These are phyloP conservation scores for Amanita molliuscula DNA, from an alignment of 768 basidiomycete species.

Conservation along the genomic window DNA sequence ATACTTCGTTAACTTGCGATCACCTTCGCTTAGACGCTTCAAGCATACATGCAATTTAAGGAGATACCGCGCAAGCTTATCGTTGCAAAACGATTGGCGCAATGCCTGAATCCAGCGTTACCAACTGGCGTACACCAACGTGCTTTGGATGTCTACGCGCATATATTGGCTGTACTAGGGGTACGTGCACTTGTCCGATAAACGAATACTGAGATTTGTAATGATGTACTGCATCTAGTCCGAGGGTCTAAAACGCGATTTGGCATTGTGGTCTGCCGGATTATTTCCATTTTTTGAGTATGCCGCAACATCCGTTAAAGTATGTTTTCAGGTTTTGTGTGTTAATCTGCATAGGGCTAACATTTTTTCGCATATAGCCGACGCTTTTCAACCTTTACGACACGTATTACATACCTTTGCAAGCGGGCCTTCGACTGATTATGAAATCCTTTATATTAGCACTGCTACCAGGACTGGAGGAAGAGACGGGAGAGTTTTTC, in stretches of 20 bases:
- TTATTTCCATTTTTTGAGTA: conserved; percentile 99
- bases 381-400: conserved; percentile 87
- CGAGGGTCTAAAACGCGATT: conserved; percentile 79
- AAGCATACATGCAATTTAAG: conserved; percentile 88
- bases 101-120: conserved; percentile 95
- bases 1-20: background rate
- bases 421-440: conserved; percentile 70
- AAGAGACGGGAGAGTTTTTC: conserved; percentile 96
- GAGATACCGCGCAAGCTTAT: conserved; percentile 93
- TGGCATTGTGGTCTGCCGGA: conserved; percentile 91
- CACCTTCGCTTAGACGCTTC: conserved; percentile 57
- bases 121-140: conserved; percentile 96
- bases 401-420: conserved; percentile 82
- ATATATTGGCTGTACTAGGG: conserved; percentile 85
- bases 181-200: conserved; percentile 34
- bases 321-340: conserved; percentile 16
- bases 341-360: background rate
- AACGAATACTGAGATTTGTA: background rate
- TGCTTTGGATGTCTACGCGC: conserved; percentile 88
- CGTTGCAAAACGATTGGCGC: conserved; percentile 89
- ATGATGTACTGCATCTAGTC: conserved; percentile 35
- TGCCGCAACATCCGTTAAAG: conserved; percentile 97
- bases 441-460: conserved; percentile 95
- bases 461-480: conserved; percentile 89
- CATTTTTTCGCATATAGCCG: conserved; percentile 38